These are phyloP conservation scores for Catharanthus roseus DNA, from an alignment of 257 asterid genomes.

Conservation along the genomic window DNA sequence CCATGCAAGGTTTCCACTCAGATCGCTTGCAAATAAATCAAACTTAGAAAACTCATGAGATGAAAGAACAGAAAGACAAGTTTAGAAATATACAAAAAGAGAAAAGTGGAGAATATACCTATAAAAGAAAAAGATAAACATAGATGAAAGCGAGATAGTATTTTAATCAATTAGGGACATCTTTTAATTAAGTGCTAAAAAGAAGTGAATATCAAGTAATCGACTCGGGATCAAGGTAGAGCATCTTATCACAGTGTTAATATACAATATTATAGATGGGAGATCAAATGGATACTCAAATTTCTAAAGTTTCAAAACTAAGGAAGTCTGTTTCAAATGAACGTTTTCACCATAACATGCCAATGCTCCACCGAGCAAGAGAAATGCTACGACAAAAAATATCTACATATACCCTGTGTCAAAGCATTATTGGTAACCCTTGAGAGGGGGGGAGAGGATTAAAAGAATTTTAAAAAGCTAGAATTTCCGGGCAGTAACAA, in stretches of 20 bases:
- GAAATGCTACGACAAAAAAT: slow-evolving; percentile 53
- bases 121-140: not conserved
- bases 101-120: not conserved
- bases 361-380: slow-evolving; percentile 85
- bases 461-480: not conserved
- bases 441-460: not conserved
- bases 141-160: no score
- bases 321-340: not conserved
- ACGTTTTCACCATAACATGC: slow-evolving; percentile 80
- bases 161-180: not conserved
- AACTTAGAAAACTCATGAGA: not conserved
- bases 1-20: not conserved
- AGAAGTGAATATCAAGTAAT: not conserved
- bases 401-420: slow-evolving; percentile 81
- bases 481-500: not conserved
- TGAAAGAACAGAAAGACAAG: not conserved
- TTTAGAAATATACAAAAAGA: not conserved
- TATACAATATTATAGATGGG: not conserved
- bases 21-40: not conserved
- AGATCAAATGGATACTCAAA: not conserved
- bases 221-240: not conserved
- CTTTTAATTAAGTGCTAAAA: no score
- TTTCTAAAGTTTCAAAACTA: not conserved
- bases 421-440: not conserved
- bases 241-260: not conserved